Evolutionary conservation across 805 yeast genomes (phyloP).

Genomic region (Starmera pachycereana): DNA sequence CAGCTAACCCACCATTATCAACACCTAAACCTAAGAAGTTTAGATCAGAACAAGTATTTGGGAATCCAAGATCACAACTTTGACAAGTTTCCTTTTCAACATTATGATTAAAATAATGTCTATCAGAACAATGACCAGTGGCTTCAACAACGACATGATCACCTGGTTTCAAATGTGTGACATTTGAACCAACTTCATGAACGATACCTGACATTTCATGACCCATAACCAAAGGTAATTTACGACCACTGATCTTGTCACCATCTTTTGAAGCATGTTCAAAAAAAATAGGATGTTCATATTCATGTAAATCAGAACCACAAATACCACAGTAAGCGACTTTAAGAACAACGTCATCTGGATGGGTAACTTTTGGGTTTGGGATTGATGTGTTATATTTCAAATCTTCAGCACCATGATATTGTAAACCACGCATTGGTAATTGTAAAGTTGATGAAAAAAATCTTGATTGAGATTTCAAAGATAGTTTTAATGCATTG

Average conservation of each 20-base stretch:
- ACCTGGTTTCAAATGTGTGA: conserved; percentile 38
- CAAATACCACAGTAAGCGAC: conserved; percentile 48
- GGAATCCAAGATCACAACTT: conserved; percentile 31
- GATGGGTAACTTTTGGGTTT: conserved; percentile 25
- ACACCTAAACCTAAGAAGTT: conserved; percentile 41
- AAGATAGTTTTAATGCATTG: too few relatives aligned
- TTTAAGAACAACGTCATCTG: conserved; percentile 33
- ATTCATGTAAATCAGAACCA: conserved; percentile 55
- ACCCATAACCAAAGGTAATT: conserved; percentile 49
- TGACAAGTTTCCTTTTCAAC: conserved; percentile 24
- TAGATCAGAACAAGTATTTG: conserved; percentile 34
- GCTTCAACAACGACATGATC: conserved; percentile 48
- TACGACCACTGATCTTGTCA: conserved; percentile 20
- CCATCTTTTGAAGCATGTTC: conserved; percentile 29
- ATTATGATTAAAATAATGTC: conserved; percentile 18
- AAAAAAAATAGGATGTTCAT: conserved; percentile 50
- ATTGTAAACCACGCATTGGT: conserved; percentile 30
- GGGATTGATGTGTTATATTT: conserved; percentile 22
- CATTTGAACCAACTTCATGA: conserved; percentile 40
- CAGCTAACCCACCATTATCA: conserved; percentile 37
- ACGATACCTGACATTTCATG: conserved; percentile 55
- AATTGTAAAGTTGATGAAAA: not conserved
- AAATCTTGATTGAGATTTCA: not conserved
- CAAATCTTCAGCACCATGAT: conserved; percentile 28
- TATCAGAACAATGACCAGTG: conserved; percentile 33